These are phyloP conservation scores for Boletus reticuloceps DNA, from an alignment of 768 basidiomycete genomes.

Conservation along the genomic window DNA sequence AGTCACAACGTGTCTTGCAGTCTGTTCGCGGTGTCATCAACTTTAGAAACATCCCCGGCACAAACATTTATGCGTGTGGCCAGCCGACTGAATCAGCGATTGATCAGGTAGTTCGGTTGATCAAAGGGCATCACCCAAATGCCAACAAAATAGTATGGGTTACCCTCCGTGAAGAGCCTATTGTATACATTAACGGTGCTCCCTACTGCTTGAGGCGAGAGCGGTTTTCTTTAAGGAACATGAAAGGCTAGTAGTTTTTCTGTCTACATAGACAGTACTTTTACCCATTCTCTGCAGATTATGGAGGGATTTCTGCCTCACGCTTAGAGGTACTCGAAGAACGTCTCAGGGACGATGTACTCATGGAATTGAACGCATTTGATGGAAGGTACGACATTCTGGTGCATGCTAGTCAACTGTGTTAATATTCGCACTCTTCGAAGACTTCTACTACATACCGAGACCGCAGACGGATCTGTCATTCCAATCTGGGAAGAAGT, in stretches of 20 bases:
- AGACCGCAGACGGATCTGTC: conserved; percentile 82
- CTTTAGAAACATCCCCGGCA: conserved; percentile 80
- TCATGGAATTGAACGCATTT: conserved; percentile 77
- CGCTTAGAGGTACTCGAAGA: conserved; percentile 91
- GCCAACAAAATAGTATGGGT: conserved; percentile 80
- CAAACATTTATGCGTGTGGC: conserved; percentile 87
- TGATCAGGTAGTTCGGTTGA: conserved; percentile 65
- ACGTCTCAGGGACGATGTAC: conserved; percentile 82
- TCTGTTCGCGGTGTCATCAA: conserved; percentile 92
- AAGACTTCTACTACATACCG: conserved; percentile 86
- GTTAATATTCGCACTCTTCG: not conserved
- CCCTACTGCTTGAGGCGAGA: conserved; percentile 90
- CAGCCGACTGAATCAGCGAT: conserved; percentile 90
- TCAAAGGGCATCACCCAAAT: conserved; percentile 59
- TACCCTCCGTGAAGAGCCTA: conserved; percentile 88
- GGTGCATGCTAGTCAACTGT: not conserved
- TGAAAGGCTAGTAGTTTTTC: conserved; percentile 63
- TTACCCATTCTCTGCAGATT: conserved; percentile 51
- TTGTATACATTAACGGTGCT: conserved; percentile 89
- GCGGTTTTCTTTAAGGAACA: conserved; percentile 84
- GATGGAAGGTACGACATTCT: conserved; percentile 64
- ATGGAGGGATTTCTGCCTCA: conserved; percentile 90
- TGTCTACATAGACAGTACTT: not conserved
- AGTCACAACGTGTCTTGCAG: conserved; percentile 61
- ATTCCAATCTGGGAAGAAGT: conserved; percentile 96